Base-by-base conservation (phyloP, 306 rosid species). In the Cucumis melo region DNA sequence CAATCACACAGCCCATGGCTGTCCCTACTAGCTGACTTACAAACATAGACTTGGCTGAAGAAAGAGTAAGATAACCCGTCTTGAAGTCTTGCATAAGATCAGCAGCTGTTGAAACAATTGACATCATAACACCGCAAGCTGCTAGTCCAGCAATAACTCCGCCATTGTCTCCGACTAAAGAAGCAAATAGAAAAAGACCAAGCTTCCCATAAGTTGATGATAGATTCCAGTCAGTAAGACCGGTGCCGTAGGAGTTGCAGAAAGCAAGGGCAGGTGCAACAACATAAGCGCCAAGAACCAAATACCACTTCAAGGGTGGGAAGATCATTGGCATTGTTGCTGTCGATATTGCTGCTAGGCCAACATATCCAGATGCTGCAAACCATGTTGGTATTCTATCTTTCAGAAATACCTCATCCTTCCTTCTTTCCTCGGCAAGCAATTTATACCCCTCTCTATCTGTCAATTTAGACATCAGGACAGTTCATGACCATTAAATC, bases 1-100 rank as follows among this genome's bases (percentile, higher is more conserved):
- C 99, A 70, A 95, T 89, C 77, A 92, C 78, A 39, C 98, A 90
- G 14, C 99, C 98, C 97, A 95, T 88, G 70, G 92, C 98, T 75
- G 99, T 92, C 51, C 99, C 99, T 7, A 92, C 80, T 55, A 92
- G 29, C 78, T 90, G 98, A 84, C 96, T 90, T 74, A 92, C 88
- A 55, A 95, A 92, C 99, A 92, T 95, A n/a, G 97, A 92, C 87
- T 79, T 95, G 0, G 97, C 97, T 1, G 97, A 95, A 10, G 99
- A 95, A 46, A 89, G 85, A 63, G 97, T 95, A 77, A 95, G 97
- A 86, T 95, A 95, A 74, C 98, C 98, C 0, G 98, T 90, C 92
- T 92, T 95, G 85, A 95, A 95, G 85, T 95, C 99, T 88, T 95
- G 99, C 99, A 95, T 95, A 82, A 95, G 99, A 86, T 95, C 98